Percentiles rank a stretch among this genome's conserved stretches.
Evolutionary conservation across 139 green algal genomes (phyloP).

Genomic region (Penium margaritaceum): DNA sequence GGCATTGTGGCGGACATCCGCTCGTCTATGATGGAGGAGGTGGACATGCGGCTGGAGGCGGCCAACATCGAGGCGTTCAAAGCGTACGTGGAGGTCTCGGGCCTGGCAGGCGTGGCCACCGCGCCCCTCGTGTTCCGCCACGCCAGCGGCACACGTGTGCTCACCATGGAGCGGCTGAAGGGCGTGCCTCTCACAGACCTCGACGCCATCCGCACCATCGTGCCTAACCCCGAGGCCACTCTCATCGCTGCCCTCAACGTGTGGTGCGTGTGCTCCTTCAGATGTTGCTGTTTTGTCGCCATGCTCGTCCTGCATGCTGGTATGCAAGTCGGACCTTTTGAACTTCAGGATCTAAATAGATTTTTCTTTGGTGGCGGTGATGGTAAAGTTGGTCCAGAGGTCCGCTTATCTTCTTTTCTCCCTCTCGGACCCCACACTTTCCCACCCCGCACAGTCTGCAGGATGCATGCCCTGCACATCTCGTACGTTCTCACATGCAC

Average conservation of each 20-base stretch:
- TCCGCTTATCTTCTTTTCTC: no score
- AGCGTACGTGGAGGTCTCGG: slow-evolving; percentile 31
- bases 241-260: slow-evolving; percentile 90
- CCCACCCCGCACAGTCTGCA: no score
- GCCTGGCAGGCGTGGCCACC: slow-evolving; percentile 28
- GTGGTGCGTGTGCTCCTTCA: slow-evolving; percentile 65
- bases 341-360: no score
- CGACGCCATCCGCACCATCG: slow-evolving; percentile 60
- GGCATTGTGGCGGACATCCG: slow-evolving; percentile 69
- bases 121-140: slow-evolving; percentile 41
- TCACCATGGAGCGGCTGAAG: slow-evolving; percentile 84
- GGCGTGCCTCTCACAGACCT: slow-evolving; percentile 87
- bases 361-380: no score
- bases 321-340: no score
- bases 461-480: no score
- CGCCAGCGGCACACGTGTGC: slow-evolving; percentile 51
- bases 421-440: no score
- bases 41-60: slow-evolving; percentile 82
- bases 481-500: no score
- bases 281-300: no score
- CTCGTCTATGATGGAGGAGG: slow-evolving; percentile 77
- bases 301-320: no score
- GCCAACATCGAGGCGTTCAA: slow-evolving; percentile 60
- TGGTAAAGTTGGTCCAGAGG: no score
- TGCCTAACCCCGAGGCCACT: slow-evolving; percentile 43